Evolutionary conservation across 768 basidiomycete species (phyloP).

Genomic region (Terana coerulea): DNA sequence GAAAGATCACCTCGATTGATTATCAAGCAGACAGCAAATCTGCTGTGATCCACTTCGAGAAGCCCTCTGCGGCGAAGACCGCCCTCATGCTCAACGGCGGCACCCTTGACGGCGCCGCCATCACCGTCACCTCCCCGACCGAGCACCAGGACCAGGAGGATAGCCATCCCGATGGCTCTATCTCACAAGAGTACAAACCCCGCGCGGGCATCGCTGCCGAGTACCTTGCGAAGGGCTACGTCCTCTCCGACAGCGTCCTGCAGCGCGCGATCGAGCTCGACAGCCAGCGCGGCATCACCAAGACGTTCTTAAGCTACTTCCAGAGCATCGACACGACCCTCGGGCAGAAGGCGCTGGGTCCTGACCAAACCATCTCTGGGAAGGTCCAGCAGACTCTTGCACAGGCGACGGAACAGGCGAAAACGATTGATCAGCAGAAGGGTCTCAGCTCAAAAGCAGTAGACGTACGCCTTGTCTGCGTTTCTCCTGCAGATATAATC

Average conservation of each 20-base stretch:
- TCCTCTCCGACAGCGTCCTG: conserved; percentile 73
- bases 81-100: conserved; percentile 84
- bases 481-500: neutral
- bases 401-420: conserved; percentile 65
- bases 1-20: conserved; percentile 76
- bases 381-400: conserved; percentile 65
- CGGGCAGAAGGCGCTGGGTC: conserved; percentile 65
- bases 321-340: conserved; percentile 63
- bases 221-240: conserved; percentile 89
- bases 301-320: conserved; percentile 79
- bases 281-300: conserved; percentile 82
- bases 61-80: conserved; percentile 78
- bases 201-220: conserved; percentile 89
- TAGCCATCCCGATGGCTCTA: conserved; percentile 34
- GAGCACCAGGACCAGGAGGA: conserved; percentile 50
- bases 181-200: conserved; percentile 91
- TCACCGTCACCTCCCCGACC: conserved; percentile 69
- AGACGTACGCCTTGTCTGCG: conserved; percentile 43
- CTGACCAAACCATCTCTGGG: conserved; percentile 74
- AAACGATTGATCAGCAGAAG: conserved; percentile 76
- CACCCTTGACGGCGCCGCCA: conserved; percentile 63
- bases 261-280: conserved; percentile 81
- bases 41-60: conserved; percentile 84
- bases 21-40: conserved; percentile 39
- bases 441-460: conserved; percentile 66